A percentile compares a stretch with the other conserved stretches of the same genome.
Conservation (phyloP, 129 eudicot genomes). For the Silybum marianum region DNA sequence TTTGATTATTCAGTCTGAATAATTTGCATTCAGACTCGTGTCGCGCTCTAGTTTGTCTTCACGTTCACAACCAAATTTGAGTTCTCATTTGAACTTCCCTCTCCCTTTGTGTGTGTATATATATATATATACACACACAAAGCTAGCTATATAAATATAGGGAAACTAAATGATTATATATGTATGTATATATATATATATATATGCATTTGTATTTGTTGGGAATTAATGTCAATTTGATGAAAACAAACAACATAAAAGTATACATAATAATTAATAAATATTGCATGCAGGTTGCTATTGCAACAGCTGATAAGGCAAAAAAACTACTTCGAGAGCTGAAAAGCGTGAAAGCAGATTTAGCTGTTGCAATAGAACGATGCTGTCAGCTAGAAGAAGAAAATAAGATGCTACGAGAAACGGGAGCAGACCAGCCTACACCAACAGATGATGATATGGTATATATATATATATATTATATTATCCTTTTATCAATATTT, state of each 20-base stretch:
- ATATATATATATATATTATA: neutral
- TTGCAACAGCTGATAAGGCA: slow-evolving; percentile 85
- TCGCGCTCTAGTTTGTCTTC: too few species aligned
- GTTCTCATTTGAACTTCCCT: too few species aligned
- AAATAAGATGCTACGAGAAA: slow-evolving; percentile 66
- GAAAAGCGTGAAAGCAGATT: slow-evolving; percentile 75
- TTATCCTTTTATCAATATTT: neutral
- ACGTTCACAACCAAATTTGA: too few species aligned
- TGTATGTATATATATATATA: too few species aligned
- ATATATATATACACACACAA: too few species aligned
- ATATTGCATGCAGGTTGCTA: slow-evolving; percentile 64
- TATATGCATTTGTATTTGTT: neutral
- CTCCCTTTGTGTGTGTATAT: too few species aligned
- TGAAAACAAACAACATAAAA: neutral
- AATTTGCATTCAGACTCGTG: too few species aligned
- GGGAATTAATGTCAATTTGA: neutral
- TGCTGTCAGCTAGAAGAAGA: slow-evolving; percentile 83
- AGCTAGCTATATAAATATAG: too few species aligned
- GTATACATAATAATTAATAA: too few species aligned
- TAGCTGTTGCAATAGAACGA: slow-evolving; percentile 69
- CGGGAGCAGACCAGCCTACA: slow-evolving; percentile 40
- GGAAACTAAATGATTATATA: too few species aligned
- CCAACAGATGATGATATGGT: slow-evolving; percentile 88
- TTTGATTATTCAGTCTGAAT: too few species aligned
- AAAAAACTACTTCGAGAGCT: slow-evolving; percentile 74